Evolutionary conservation across 768 basidiomycete species (phyloP).

Genomic region (Cystofilobasidium macerans): DNA sequence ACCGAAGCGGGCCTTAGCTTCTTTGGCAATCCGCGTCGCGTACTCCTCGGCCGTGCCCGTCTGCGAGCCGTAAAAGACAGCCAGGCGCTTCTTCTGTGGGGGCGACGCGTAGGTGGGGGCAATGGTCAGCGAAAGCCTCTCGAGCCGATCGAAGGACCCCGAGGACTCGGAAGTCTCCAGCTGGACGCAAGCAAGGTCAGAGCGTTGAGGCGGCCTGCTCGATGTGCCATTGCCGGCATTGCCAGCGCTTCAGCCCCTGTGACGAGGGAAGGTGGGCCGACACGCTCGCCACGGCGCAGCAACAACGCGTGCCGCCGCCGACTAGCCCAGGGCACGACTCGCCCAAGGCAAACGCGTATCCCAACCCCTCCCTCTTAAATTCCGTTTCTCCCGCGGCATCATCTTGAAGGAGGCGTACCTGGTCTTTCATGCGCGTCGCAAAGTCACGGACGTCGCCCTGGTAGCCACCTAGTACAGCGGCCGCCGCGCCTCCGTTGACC

Average conservation of each 20-base stretch:
- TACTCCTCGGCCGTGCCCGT: slow-evolving; percentile 97
- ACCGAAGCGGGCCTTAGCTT: slow-evolving; percentile 92
- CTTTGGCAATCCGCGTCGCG: slow-evolving; percentile 92
- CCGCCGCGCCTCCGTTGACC: slow-evolving; percentile 38
- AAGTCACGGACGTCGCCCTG: slow-evolving; percentile 84
- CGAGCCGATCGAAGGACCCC: neutral
- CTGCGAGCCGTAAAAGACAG: slow-evolving; percentile 97
- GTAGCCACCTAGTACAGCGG: slow-evolving; percentile 39
- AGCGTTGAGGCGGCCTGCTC: no score
- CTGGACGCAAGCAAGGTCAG: no score
- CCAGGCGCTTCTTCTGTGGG: slow-evolving; percentile 82
- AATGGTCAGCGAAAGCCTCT: slow-evolving; percentile 23
- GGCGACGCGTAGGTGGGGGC: neutral
- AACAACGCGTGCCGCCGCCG: no score
- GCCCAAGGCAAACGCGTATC: no score
- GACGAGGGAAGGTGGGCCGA: no score
- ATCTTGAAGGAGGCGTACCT: slow-evolving; percentile 46
- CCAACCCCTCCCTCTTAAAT: no score
- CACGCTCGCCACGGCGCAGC: no score
- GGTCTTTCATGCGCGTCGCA: slow-evolving; percentile 83
- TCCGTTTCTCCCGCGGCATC: neutral
- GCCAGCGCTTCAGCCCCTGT: no score
- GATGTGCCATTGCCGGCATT: no score
- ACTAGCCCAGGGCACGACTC: no score
- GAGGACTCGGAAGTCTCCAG: no score